Evolutionary conservation across 164 flowering plant species (phyloP).

Genomic region (Magnolia changhungtana): DNA sequence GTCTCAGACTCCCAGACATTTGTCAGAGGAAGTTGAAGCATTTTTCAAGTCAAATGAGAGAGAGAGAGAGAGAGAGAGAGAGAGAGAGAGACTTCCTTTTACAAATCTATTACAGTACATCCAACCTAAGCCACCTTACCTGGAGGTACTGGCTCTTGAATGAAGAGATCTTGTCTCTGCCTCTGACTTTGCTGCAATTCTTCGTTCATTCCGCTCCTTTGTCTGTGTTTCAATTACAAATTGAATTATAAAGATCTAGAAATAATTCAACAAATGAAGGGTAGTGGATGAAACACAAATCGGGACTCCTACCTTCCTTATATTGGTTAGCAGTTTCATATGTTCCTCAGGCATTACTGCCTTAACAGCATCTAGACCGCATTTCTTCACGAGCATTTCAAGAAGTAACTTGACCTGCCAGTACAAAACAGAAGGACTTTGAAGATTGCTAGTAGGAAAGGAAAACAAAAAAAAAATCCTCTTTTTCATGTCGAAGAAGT

Average conservation of each 20-base stretch:
- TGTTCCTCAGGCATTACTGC: conserved; percentile 97
- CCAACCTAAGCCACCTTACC: conserved; percentile 36
- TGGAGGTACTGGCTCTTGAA: conserved; percentile 85
- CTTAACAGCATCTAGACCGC: conserved; percentile 94
- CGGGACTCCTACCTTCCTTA: conserved; percentile 63
- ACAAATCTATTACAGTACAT: background rate
- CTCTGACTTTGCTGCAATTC: conserved; percentile 40
- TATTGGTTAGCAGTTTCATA: conserved; percentile 89
- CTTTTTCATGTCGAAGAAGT: background rate
- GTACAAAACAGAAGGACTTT: background rate
- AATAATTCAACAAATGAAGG: background rate
- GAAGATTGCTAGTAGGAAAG: background rate
- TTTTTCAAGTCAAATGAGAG: too few relatives aligned
- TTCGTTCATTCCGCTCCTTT: conserved; percentile 75
- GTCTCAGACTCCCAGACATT: too few relatives aligned
- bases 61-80: background rate
- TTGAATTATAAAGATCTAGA: background rate
- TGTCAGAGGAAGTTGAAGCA: too few relatives aligned
- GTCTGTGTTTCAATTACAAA: conserved; percentile 36
- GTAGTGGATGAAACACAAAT: background rate
- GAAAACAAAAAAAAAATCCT: background rate
- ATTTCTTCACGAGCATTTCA: conserved; percentile 90
- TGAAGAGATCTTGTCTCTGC: conserved; percentile 45
- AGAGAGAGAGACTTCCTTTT: background rate
- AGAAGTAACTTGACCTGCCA: conserved; percentile 75